Base-by-base conservation (phyloP, 371 early-diverging fungal species). In the Smittium culicis region DNA sequence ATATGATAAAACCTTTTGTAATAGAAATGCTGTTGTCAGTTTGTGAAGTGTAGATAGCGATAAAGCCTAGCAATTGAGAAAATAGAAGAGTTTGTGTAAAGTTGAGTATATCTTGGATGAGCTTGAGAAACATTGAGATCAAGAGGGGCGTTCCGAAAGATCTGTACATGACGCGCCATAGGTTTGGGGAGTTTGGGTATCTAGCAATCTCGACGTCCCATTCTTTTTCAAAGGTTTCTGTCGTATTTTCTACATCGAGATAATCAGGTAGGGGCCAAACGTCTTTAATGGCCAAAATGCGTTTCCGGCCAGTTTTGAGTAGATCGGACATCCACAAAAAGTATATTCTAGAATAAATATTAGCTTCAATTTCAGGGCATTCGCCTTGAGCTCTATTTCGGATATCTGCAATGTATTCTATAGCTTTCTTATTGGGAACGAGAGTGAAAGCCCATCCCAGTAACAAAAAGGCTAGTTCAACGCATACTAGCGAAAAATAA, bases 271-370 rank as follows among this genome's bases (percentile, higher is more conserved):
- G 75, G 65, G 82, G 79, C 82, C 83, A 82, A 45, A 61, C 68
- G 59, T 73, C 71, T 45, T 75, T 65, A 69, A 69, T 65, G 45
- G 66, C 67, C 59, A 73, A 65, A 24, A 85, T 87, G 68, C 88
- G 88, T 35, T 75, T 70, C 68, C 84, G 84, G 1, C 95, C 97
- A 29, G 85, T 75, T 65, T 86, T 85, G 83, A 97, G 88, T 71
- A 95, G 70, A 3, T 84, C 84, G 34, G 89, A 86, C 86, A 97
- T 89, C 97, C 97, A 97, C 34, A 82, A 77, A 74, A 97, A 97
- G 0, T 87, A 84, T 11, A 92, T 73, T 35, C 82, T 78, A 16
- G 91, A 88, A 70, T 92, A 93, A 35, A 95, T 84, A 71, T 90
- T 90, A 45, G 93, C 87, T 16, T 79, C 81, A 28, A 83, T 85